Base-by-base conservation (phyloP, 306 rosid genomes). In the Coriaria nepalensis region DNA sequence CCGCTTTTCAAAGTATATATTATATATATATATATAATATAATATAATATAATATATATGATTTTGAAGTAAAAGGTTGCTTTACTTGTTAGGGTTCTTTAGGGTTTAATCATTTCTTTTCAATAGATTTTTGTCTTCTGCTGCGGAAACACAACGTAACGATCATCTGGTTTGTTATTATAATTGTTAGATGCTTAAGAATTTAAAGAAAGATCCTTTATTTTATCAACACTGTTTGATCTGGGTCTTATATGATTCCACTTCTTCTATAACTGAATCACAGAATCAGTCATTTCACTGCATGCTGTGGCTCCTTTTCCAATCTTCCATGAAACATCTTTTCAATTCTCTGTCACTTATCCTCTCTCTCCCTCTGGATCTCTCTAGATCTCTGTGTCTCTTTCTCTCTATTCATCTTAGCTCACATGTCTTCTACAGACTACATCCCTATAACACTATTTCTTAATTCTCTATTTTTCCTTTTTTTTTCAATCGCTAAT, bases 11-110 rank as follows among this genome's bases (percentile, higher is more conserved):
- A 12, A 10, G 10, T 8, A 2, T 8, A 5, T 38, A 73, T 66
- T 75, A 67, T 79, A 76, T n/a, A 71, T 74, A 46, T 64, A 57
- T 62, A 45, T 47, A 5, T 38, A 73, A 69, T 75, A 67, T 79
- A 76, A 71, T 74, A 5, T 38, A 73, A 69, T 75, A 67, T 79
- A 76, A 71, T 74, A 46, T 64, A 57, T 62, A 45, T 47, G 59
- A 50, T 33, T 20, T 20, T 20, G 29, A 20, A 20, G 29, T 20
- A 20, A 20, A 20, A 1, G 29, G 29, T 20, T 20, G 29, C n/a
- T n/a, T 20, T 20, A 20, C 29, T 20, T 40, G 59, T 41, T 6
- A 9, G 45, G 43, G 42, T 53, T 9, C 57, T 36, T 61, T 59
- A 49, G 59, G 63, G 67, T 53, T 45, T 59, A 57, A 74, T 72